Percentiles rank a stretch among this genome's conserved stretches.
Conservation (phyloP, 148 eudicot genomes). For the Pouteria glomerata region DNA sequence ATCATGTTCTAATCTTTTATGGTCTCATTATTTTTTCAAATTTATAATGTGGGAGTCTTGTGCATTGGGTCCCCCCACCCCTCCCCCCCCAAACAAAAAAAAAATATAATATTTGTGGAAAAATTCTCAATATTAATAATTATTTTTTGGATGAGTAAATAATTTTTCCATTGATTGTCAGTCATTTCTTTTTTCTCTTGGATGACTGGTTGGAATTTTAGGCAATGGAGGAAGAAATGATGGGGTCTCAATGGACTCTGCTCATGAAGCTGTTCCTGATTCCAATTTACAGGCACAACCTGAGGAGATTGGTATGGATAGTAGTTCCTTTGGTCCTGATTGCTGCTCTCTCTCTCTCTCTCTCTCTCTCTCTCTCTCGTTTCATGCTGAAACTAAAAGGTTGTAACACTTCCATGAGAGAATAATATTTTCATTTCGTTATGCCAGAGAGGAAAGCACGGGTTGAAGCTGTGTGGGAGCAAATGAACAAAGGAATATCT, state of each 20-base stretch:
- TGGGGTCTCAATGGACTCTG: constrained; percentile 31
- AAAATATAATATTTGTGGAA: no score
- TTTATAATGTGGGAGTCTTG: neutral
- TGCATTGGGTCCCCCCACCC: no score
- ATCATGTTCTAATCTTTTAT: no score
- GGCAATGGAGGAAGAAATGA: constrained; percentile 34
- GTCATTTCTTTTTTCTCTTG: constrained; percentile 29
- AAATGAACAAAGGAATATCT: constrained; percentile 89
- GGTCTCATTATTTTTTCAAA: neutral
- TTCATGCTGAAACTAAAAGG: neutral
- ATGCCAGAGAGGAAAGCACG: constrained; percentile 71
- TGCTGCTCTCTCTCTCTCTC: neutral
- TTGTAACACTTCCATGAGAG: neutral
- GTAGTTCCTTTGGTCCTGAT: neutral
- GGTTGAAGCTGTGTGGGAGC: constrained; percentile 86
- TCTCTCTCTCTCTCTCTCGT: neutral
- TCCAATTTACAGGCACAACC: constrained; percentile 28
- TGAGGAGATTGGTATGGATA: constrained; percentile 40
- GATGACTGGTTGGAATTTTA: constrained; percentile 11
- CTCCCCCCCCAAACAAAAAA: no score
- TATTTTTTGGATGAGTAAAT: neutral
- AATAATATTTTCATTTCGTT: constrained; percentile 5
- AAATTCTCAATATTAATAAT: neutral
- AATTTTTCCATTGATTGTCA: neutral
- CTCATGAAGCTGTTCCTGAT: constrained; percentile 29